Conservation (phyloP, 495 filamentous ascomycete species). For the Usnea hakonensis region DNA sequence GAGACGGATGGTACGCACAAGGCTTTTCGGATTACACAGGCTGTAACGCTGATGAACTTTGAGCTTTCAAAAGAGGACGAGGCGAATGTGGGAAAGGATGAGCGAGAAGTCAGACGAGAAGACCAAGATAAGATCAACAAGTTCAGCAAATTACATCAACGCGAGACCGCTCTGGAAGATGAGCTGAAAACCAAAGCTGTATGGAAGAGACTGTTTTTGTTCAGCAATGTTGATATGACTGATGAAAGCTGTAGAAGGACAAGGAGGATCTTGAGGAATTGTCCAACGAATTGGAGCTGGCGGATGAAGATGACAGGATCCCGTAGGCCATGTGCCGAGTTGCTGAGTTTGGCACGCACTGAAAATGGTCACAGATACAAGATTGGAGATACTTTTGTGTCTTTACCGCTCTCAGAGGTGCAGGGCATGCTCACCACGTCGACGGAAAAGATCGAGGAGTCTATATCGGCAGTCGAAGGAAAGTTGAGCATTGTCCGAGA, state of each 20-base stretch:
- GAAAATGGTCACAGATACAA: constrained; percentile 60
- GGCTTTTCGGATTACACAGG: background rate
- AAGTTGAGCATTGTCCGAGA: constrained; percentile 65
- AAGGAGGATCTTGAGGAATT: constrained; percentile 96
- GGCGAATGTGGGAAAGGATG: constrained; percentile 57
- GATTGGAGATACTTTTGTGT: constrained; percentile 91
- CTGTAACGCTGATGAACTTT: background rate
- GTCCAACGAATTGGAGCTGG: constrained; percentile 81
- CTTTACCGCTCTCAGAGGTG: constrained; percentile 71
- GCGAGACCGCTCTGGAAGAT: constrained; percentile 67
- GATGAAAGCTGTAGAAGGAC: constrained; percentile 64
- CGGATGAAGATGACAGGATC: constrained; percentile 87
- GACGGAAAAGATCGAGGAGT: constrained; percentile 62
- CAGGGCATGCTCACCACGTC: constrained; percentile 72
- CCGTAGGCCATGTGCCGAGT: constrained; percentile 50
- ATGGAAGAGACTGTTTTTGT: constrained; percentile 10
- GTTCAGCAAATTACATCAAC: constrained; percentile 90
- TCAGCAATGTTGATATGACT: constrained; percentile 16
- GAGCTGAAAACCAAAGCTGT: constrained; percentile 79
- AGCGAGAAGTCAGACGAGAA: constrained; percentile 86
- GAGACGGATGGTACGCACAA: constrained; percentile 21
- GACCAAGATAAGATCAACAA: constrained; percentile 99
- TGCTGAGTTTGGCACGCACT: constrained; percentile 7
- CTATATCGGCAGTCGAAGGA: constrained; percentile 69
- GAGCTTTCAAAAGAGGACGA: constrained; percentile 94